A percentile compares a stretch with the other conserved stretches of the same genome.
Conservation (phyloP, 208 protist species). For the Blastocrithidia nonstop region DNA sequence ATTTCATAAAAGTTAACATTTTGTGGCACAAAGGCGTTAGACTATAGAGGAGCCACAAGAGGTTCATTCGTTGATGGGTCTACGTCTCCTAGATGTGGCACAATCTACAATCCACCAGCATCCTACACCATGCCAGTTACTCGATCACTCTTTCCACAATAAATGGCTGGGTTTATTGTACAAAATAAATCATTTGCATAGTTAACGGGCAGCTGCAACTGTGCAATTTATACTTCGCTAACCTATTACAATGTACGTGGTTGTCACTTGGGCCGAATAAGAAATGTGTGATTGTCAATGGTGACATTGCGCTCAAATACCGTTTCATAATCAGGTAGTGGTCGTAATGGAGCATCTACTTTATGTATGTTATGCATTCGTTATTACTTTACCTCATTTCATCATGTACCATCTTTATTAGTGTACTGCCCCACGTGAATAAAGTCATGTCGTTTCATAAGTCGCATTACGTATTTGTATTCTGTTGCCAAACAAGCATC, state of each 20-base stretch:
- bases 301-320: slow-evolving; percentile 77
- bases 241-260: slow-evolving; percentile 71
- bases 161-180: slow-evolving; percentile 25
- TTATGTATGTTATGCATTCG: slow-evolving; percentile 48
- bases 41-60: slow-evolving; percentile 22
- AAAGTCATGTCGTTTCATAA: slow-evolving; percentile 68
- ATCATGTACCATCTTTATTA: slow-evolving; percentile 40
- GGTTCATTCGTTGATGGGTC: slow-evolving; percentile 25
- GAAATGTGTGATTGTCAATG: slow-evolving; percentile 66
- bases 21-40: slow-evolving; percentile 60
- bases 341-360: slow-evolving; percentile 28
- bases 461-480: slow-evolving; percentile 48
- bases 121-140: slow-evolving; percentile 75
- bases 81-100: slow-evolving; percentile 49
- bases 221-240: slow-evolving; percentile 12
- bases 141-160: slow-evolving; percentile 40
- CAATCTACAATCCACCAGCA: slow-evolving; percentile 60
- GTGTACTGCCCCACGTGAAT: slow-evolving; percentile 64
- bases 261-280: slow-evolving; percentile 64
- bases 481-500: slow-evolving; percentile 54
- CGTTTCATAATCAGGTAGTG: slow-evolving; percentile 57
- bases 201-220: slow-evolving; percentile 24
- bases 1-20: slow-evolving; percentile 88
- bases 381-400: slow-evolving; percentile 39
- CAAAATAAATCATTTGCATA: slow-evolving; percentile 45